phyloP scores from a whole-genome alignment of 257 asterid genomes.

The Datura wrightii region DNA sequence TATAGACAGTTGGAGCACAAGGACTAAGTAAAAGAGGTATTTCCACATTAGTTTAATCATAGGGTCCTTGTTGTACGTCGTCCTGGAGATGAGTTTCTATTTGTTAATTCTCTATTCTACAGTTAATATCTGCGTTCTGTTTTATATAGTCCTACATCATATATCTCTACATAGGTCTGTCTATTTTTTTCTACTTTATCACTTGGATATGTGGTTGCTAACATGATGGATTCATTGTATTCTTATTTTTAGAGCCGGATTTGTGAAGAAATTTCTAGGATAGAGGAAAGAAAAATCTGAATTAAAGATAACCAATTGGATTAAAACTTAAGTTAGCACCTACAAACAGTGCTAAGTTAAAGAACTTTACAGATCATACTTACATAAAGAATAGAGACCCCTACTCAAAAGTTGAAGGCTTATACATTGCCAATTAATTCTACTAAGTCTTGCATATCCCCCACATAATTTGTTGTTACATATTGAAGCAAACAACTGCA shows the following conservation, averaged over 20 bases:
- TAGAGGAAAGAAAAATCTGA: background rate
- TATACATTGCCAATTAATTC: no score
- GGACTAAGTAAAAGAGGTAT: constrained; percentile 38
- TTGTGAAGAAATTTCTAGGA: background rate
- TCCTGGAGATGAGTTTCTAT: background rate
- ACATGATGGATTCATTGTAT: constrained; percentile 8
- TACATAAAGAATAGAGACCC: no score
- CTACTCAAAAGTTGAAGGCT: no score
- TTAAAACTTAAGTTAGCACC: no score
- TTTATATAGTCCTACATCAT: background rate
- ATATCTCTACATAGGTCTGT: constrained; percentile 7
- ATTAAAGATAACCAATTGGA: no score
- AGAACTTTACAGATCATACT: no score
- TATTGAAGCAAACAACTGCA: no score
- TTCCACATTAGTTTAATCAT: background rate
- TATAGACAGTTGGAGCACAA: constrained; percentile 36
- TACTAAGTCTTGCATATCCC: no score
- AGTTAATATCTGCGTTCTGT: background rate
- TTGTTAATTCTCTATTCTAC: constrained; percentile 12
- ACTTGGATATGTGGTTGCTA: background rate
- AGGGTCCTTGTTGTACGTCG: background rate
- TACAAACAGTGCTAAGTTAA: no score
- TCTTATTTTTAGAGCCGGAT: background rate
- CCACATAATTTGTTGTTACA: no score
- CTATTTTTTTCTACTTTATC: background rate